A percentile compares a stretch with the other conserved stretches of the same genome.
Conservation (phyloP, 2,329 filamentous ascomycete species). For the Penicillium vulpinum region DNA sequence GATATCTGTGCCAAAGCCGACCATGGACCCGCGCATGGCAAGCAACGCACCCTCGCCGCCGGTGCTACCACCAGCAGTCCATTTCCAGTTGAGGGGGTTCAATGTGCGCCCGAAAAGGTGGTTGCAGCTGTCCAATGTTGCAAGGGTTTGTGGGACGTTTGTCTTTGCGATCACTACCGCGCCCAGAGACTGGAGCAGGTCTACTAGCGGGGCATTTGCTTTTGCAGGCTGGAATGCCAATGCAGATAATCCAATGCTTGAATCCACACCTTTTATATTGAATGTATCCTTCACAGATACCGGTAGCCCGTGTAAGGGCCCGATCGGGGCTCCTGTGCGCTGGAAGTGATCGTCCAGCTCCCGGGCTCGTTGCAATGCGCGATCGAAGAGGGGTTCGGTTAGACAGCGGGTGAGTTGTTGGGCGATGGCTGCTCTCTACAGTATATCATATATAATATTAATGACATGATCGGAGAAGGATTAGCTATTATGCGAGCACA, state of each 20-base stretch:
- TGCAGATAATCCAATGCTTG: conserved; percentile 59
- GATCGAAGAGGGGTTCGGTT: conserved; percentile 55
- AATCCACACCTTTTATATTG: conserved; percentile 52
- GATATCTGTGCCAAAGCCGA: conserved; percentile 66
- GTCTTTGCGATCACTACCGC: conserved; percentile 71
- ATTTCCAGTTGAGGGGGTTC: conserved; percentile 62
- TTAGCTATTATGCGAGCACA: neutral
- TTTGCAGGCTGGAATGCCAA: conserved; percentile 61
- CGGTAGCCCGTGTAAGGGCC: conserved; percentile 64
- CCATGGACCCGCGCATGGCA: conserved; percentile 57
- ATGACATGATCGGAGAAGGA: neutral
- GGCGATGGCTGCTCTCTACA: conserved; percentile 39
- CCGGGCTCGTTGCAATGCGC: conserved; percentile 50
- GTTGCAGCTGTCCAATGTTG: conserved; percentile 59
- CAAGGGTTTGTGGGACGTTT: conserved; percentile 63
- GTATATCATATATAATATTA: neutral
- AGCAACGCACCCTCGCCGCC: conserved; percentile 65
- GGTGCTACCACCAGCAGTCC: conserved; percentile 64
- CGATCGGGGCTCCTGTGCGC: conserved; percentile 47
- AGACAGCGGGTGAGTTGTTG: conserved; percentile 51
- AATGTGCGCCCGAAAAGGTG: conserved; percentile 63
- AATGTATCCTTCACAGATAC: conserved; percentile 55
- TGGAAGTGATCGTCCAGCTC: conserved; percentile 49
- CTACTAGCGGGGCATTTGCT: conserved; percentile 58
- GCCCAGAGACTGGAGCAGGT: conserved; percentile 59